Conservation (phyloP, 2,329 filamentous ascomycete genomes). For the Aspergillus chevalieri region DNA sequence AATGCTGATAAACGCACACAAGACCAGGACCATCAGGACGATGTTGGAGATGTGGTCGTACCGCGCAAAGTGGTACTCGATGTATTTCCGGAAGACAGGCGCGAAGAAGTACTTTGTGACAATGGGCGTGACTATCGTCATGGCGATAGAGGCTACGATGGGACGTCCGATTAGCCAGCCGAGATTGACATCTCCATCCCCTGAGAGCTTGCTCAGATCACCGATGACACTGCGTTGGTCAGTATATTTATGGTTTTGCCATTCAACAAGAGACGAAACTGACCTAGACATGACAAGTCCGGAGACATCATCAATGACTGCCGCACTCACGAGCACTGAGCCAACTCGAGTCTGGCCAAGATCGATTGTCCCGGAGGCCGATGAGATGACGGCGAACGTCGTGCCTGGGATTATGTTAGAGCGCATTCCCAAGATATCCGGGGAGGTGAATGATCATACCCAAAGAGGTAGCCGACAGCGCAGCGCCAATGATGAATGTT, state of each 20-base stretch:
- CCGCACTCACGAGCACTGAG: slow-evolving; percentile 42
- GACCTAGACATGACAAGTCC: slow-evolving; percentile 36
- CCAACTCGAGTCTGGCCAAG: slow-evolving; percentile 41
- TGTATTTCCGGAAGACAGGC: slow-evolving; percentile 29
- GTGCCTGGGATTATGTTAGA: slow-evolving; percentile 14
- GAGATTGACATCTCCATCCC: slow-evolving; percentile 18
- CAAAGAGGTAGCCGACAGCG: slow-evolving; percentile 25
- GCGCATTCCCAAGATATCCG: not conserved
- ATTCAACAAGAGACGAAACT: not conserved
- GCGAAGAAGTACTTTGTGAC: slow-evolving; percentile 36
- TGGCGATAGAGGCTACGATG: slow-evolving; percentile 32
- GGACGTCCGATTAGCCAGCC: slow-evolving; percentile 36
- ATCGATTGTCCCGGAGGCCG: slow-evolving; percentile 30
- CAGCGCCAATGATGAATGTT: slow-evolving; percentile 26
- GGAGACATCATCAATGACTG: slow-evolving; percentile 44
- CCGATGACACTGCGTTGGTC: slow-evolving; percentile 25
- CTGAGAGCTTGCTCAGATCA: slow-evolving; percentile 19
- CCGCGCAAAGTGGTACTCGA: slow-evolving; percentile 28
- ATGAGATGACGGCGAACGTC: slow-evolving; percentile 26
- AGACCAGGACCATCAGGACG: slow-evolving; percentile 29
- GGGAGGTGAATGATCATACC: slow-evolving; percentile 9
- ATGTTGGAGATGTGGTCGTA: slow-evolving; percentile 31
- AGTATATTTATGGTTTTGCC: not conserved
- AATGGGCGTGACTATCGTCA: slow-evolving; percentile 30
- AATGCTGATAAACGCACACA: slow-evolving; percentile 28